Evolutionary conservation across 345 rosid genomes (phyloP), one percentile per base, ranked within the genome.

Genomic region (Eucalyptus camaldulensis): DNA sequence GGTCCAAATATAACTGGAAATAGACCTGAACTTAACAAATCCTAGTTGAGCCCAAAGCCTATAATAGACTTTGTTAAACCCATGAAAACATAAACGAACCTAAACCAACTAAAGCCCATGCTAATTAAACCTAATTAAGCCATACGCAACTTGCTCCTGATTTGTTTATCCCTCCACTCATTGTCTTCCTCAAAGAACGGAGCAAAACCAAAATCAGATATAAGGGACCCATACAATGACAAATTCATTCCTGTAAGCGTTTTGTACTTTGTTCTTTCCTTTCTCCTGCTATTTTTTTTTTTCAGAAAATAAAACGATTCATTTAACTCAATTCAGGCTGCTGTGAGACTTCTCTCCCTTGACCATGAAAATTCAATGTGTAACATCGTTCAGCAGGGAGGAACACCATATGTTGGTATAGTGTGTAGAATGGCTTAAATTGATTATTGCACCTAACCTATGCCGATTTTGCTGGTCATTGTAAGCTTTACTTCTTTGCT

Each of bases 191-290:
- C 53, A 50, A 15, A 50, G 8, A 15, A 6, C 6, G 53, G 53
- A 50, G 53, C 1, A 50, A 50, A 50, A 50, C 53, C 53, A 50
- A 15, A 50, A 50, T 50, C 96, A 16, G 98, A 96, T 88, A 96
- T 96, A 87, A 96, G 99, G 99, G 99, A 97, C 91, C 99, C 99
- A 54, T 96, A 92, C 91, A 96, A 95, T 49, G 99, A 96, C 90
- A 91, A 90, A 60, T 94, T 93, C 89, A 89, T 96, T 92, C 99
- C 99, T 53, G 98, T 96, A 90, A 94, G 98, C 90, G 22, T 62
- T n/a, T 89, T 27, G 17, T 50, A 62, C 49, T 49, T 60, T 88
- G 86, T 45, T 47, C 56, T 21, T 87, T 87, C 25, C 65, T 40
- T 40, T 67, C 53, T 69, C 49, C 25, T 69, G 44, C 13, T 67